These are phyloP conservation scores for Aspergillus diversus DNA, from an alignment of 495 filamentous ascomycete genomes.

Conservation along the genomic window DNA sequence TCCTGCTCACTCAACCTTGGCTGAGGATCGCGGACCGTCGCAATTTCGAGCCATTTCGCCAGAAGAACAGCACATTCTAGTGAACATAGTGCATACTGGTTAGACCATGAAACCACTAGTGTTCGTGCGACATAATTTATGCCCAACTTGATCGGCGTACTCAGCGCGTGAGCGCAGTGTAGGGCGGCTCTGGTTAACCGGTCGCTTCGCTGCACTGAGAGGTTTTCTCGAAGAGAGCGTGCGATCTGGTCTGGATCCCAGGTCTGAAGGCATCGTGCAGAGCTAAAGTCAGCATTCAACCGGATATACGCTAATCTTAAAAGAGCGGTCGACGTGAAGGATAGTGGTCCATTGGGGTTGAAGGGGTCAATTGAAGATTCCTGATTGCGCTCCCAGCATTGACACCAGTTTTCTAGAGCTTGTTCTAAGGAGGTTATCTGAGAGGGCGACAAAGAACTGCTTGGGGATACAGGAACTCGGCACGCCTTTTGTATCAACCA, in stretches of 20 bases:
- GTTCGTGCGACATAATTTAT: slow-evolving; percentile 71
- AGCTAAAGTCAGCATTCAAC: slow-evolving; percentile 67
- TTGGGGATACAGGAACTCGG: slow-evolving; percentile 43
- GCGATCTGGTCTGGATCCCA: slow-evolving; percentile 65
- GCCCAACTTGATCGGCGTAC: slow-evolving; percentile 67
- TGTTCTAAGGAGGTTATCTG: slow-evolving; percentile 61
- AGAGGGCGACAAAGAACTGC: slow-evolving; percentile 51
- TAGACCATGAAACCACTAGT: slow-evolving; percentile 71
- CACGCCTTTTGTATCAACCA: slow-evolving; percentile 66
- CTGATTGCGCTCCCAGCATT: slow-evolving; percentile 60
- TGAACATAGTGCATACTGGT: slow-evolving; percentile 70
- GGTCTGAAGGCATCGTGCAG: slow-evolving; percentile 63
- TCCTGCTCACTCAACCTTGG: slow-evolving; percentile 58
- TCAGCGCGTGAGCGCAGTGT: slow-evolving; percentile 70
- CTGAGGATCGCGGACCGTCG: slow-evolving; percentile 38
- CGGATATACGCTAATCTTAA: slow-evolving; percentile 69
- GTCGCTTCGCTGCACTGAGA: slow-evolving; percentile 58
- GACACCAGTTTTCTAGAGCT: slow-evolving; percentile 65
- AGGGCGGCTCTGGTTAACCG: slow-evolving; percentile 63
- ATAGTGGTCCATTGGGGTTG: slow-evolving; percentile 60
- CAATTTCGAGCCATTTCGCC: slow-evolving; percentile 54
- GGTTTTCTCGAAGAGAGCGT: slow-evolving; percentile 58
- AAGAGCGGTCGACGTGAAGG: slow-evolving; percentile 69
- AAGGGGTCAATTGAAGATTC: slow-evolving; percentile 57
- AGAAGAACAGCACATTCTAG: slow-evolving; percentile 72